These are phyloP conservation scores for Sphagnum tenellum DNA, from an alignment of 225 moss, liverwort and hornwort genomes.

Conservation along the genomic window DNA sequence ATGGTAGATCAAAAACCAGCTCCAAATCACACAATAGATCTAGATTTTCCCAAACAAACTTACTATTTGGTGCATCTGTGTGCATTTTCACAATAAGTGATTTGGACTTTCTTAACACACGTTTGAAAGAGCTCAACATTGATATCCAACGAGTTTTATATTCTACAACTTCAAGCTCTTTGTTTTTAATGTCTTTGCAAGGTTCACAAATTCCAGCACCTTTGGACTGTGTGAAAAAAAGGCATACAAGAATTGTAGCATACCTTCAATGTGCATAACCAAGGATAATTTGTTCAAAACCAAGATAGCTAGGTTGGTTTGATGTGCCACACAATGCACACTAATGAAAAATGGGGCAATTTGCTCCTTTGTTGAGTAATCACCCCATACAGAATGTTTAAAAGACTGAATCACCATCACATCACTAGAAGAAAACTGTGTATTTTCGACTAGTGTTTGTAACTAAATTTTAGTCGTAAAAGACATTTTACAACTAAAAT, in stretches of 20 bases:
- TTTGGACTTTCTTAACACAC: background rate
- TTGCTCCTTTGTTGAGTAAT: background rate
- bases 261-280: background rate
- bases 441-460: too few species aligned
- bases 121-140: background rate
- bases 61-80: background rate
- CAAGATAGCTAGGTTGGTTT: background rate
- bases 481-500: too few species aligned
- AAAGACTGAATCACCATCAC: background rate
- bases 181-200: background rate
- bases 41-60: background rate
- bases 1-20: background rate
- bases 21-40: background rate
- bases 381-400: background rate
- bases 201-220: background rate
- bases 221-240: background rate
- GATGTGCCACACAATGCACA: background rate
- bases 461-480: too few species aligned
- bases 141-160: background rate
- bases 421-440: too few species aligned
- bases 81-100: background rate
- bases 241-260: background rate
- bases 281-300: background rate
- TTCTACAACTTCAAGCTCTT: background rate
- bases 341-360: background rate